Conservation (phyloP, 2,329 filamentous ascomycete species). For the Trichophyton rubrum region DNA sequence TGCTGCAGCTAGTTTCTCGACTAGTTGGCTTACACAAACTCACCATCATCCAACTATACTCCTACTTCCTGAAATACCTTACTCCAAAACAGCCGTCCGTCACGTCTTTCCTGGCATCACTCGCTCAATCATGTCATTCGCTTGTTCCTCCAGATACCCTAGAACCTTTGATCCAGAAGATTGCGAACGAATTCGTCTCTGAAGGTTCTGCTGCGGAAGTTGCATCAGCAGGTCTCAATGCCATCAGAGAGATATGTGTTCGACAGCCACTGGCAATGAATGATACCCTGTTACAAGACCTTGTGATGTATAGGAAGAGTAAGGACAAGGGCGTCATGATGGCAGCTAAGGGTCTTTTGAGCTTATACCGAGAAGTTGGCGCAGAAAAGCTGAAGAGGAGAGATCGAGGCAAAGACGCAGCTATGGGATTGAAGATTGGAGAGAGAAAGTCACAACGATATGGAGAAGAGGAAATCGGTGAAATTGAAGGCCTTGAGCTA, state of each 20-base stretch:
- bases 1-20: constrained; percentile 79
- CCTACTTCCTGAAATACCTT: constrained; percentile 88
- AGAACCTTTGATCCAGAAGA: constrained; percentile 84
- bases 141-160: constrained; percentile 85
- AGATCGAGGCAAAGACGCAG: constrained; percentile 82
- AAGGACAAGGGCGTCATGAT: constrained; percentile 99
- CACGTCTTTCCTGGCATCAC: constrained; percentile 80
- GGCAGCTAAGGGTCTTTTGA: constrained; percentile 85
- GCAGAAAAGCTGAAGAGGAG: constrained; percentile 79
- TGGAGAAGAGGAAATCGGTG: constrained; percentile 66
- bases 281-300: constrained; percentile 85
- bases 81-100: constrained; percentile 80
- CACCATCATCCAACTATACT: constrained; percentile 81
- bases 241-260: constrained; percentile 85
- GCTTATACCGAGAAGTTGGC: constrained; percentile 80
- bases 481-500: constrained; percentile 84
- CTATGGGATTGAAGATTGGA: constrained; percentile 66
- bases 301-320: constrained; percentile 90
- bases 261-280: constrained; percentile 93
- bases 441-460: constrained; percentile 66
- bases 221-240: constrained; percentile 80
- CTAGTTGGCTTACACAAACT: constrained; percentile 88
- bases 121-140: constrained; percentile 83
- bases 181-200: constrained; percentile 96
- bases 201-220: constrained; percentile 87